phyloP scores from a whole-genome alignment of 805 yeast species.

The Sungouiozyma ichnusensis region DNA sequence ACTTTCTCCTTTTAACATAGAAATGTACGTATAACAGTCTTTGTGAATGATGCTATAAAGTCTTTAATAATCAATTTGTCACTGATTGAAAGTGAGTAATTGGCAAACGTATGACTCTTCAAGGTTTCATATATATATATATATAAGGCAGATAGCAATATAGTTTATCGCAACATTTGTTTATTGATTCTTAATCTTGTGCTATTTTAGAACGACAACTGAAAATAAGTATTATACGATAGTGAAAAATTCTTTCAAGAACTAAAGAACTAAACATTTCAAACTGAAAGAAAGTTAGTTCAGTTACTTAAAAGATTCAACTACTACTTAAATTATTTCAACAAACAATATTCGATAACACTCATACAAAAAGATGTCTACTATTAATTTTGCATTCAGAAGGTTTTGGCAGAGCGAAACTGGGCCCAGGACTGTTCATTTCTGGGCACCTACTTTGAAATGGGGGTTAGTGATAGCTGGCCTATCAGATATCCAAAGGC shows the following conservation, averaged over 20 bases:
- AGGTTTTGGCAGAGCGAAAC: slow-evolving; percentile 77
- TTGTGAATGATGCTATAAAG: background rate
- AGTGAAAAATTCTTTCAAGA: too few relatives aligned
- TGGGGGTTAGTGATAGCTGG: slow-evolving; percentile 97
- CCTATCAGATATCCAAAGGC: slow-evolving; percentile 73
- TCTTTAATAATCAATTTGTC: background rate
- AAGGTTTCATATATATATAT: background rate
- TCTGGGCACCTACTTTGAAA: slow-evolving; percentile 78
- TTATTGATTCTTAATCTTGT: too few relatives aligned
- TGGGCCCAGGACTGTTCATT: slow-evolving; percentile 93
- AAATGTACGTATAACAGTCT: background rate
- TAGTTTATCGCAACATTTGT: too few relatives aligned
- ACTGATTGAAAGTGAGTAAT: background rate
- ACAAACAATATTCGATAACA: background rate
- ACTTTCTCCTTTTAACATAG: background rate
- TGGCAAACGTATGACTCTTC: background rate
- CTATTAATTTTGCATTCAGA: slow-evolving; percentile 35
- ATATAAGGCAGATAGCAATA: too few relatives aligned
- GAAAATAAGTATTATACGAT: too few relatives aligned
- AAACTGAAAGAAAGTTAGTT: slow-evolving; percentile 5
- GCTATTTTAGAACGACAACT: background rate
- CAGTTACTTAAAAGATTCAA: background rate
- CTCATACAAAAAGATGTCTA: slow-evolving; percentile 8
- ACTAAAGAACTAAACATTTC: slow-evolving; percentile 3
- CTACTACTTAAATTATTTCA: background rate